These are phyloP conservation scores for Grigorovia jiainica DNA, from an alignment of 805 yeast genomes.

Conservation along the genomic window DNA sequence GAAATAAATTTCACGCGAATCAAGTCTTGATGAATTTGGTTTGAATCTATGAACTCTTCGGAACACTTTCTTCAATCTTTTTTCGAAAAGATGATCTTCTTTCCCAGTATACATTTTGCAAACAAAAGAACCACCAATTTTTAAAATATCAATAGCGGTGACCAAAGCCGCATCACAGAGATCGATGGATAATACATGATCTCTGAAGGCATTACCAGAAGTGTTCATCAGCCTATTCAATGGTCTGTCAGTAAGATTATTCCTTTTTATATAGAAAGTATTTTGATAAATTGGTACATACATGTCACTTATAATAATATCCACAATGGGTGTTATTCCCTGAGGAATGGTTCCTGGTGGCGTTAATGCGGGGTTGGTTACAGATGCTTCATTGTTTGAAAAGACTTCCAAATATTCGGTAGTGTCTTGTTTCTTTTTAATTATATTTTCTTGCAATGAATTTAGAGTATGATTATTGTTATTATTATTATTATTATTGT, in stretches of 20 bases:
- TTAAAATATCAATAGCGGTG: constrained; percentile 61
- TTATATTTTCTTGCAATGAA: constrained; percentile 10
- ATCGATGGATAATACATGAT: constrained; percentile 76
- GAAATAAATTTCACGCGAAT: constrained; percentile 76
- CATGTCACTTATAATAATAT: constrained; percentile 73
- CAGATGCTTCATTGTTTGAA: constrained; percentile 14
- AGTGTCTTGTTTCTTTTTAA: constrained; percentile 2
- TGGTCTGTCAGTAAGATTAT: constrained; percentile 65
- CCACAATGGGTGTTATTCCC: constrained; percentile 35
- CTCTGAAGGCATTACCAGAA: constrained; percentile 69
- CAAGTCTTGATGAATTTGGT: constrained; percentile 72
- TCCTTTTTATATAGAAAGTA: constrained; percentile 8
- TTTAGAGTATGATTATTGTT: constrained; percentile 1
- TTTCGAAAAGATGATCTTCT: constrained; percentile 61
- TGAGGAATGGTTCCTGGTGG: constrained; percentile 8
- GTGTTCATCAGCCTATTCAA: constrained; percentile 91
- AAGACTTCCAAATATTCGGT: constrained; percentile 24
- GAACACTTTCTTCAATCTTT: constrained; percentile 50
- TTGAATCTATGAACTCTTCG: constrained; percentile 57
- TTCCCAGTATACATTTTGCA: constrained; percentile 81
- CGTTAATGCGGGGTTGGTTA: constrained; percentile 1
- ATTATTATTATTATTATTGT: no score
- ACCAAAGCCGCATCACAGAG: constrained; percentile 85
- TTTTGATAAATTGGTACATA: constrained; percentile 47
- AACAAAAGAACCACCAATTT: constrained; percentile 61